These are phyloP conservation scores for Coemansia reversa DNA, from an alignment of 192 early-diverging fungal species.

Conservation along the genomic window DNA sequence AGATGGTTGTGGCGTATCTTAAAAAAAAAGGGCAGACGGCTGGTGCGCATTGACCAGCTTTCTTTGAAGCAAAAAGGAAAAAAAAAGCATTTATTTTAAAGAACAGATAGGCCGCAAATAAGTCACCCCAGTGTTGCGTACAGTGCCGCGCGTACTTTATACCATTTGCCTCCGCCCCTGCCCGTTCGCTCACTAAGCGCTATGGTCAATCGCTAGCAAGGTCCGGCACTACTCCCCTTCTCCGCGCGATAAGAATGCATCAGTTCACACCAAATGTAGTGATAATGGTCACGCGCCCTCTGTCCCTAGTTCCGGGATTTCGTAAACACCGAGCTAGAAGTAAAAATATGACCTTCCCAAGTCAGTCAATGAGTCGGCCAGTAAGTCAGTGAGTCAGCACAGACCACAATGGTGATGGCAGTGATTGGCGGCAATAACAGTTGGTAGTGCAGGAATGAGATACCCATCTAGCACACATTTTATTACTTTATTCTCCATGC, in stretches of 20 bases:
- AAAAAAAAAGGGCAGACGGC: neutral
- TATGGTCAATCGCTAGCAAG: neutral
- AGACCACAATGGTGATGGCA: neutral
- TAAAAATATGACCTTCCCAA: neutral
- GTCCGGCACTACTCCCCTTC: neutral
- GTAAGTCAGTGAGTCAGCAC: neutral
- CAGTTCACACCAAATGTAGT: neutral
- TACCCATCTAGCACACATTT: neutral
- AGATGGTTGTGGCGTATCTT: neutral
- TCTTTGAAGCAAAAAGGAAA: neutral
- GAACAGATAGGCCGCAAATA: neutral
- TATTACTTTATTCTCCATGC: constrained; percentile 2
- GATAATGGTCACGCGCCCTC: neutral
- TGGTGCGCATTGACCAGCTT: neutral
- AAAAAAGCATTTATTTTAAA: neutral
- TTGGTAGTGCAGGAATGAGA: neutral
- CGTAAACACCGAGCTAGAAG: neutral
- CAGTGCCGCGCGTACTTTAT: neutral
- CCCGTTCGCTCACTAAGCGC: neutral
- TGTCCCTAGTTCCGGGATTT: neutral
- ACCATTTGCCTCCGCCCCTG: neutral
- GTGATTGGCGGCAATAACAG: too few species aligned
- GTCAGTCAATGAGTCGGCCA: neutral
- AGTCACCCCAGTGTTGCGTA: neutral
- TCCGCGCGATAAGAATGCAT: too few species aligned